Conservation (phyloP, 2,329 filamentous ascomycete species). For the Ambrosiella xylebori region DNA sequence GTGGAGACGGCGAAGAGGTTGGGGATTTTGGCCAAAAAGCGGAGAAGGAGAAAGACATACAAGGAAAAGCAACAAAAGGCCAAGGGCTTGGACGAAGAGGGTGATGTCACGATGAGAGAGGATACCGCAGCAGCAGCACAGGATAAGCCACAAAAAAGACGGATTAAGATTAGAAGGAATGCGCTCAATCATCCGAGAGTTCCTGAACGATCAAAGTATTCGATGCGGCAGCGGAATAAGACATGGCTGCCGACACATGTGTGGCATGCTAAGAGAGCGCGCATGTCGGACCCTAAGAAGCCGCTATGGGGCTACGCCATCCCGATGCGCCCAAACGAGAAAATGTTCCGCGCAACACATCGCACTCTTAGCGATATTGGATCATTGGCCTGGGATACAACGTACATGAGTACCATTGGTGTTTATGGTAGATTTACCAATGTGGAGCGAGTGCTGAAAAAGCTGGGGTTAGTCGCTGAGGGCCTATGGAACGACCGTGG, state of each 20-base stretch:
- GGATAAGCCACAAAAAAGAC: conserved; percentile 13
- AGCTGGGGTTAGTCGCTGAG: conserved; percentile 43
- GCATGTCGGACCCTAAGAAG: conserved; percentile 62
- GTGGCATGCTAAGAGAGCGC: conserved; percentile 83
- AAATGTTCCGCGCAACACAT: conserved; percentile 77
- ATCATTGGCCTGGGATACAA: conserved; percentile 79
- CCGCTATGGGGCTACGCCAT: conserved; percentile 84
- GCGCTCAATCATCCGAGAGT: conserved; percentile 41
- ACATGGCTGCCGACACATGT: conserved; percentile 90
- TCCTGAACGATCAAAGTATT: conserved; percentile 46
- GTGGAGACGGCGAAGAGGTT: conserved; percentile 61
- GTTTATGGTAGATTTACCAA: conserved; percentile 50
- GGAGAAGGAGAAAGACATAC: conserved; percentile 25
- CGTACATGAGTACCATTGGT: conserved; percentile 77
- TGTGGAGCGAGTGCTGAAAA: conserved; percentile 48
- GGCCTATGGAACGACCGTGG: conserved; percentile 46
- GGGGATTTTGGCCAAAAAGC: conserved; percentile 42
- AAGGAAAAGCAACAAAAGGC: conserved; percentile 20
- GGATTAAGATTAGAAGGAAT: conserved; percentile 54
- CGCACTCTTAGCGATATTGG: conserved; percentile 59
- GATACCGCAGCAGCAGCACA: not conserved
- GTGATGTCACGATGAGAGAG: conserved; percentile 4
- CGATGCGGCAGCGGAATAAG: conserved; percentile 73
- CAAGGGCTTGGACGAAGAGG: conserved; percentile 15
- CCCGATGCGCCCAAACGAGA: conserved; percentile 70